Evolutionary conservation across 257 asterid genomes (phyloP).

Genomic region (Linderniella brevidens): DNA sequence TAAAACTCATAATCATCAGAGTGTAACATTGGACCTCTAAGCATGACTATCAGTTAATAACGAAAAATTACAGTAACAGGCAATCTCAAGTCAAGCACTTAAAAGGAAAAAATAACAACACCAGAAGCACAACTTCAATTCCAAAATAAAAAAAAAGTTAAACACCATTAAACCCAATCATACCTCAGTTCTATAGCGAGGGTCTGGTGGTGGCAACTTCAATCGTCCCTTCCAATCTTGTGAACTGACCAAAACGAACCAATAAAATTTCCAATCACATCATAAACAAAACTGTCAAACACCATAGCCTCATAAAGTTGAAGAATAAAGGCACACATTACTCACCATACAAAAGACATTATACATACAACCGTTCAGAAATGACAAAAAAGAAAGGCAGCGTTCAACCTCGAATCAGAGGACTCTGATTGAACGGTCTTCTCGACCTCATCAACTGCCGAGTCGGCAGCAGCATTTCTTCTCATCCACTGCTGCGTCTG

Average conservation of each 20-base stretch:
- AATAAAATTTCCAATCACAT: neutral
- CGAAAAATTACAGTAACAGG: conserved; percentile 6
- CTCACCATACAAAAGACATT: conserved; percentile 1
- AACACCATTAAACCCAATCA: conserved; percentile 6
- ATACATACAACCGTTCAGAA: neutral
- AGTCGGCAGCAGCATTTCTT: conserved; percentile 35
- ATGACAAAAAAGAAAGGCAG: neutral
- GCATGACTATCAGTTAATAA: no score
- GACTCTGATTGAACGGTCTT: conserved; percentile 62
- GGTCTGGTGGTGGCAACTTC: conserved; percentile 55
- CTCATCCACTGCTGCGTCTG: conserved; percentile 70
- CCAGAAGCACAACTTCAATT: neutral
- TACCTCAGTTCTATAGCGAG: conserved; percentile 79
- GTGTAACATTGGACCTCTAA: no score
- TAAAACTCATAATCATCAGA: no score
- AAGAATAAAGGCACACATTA: neutral
- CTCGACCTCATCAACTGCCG: conserved; percentile 45
- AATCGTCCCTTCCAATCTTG: conserved; percentile 76
- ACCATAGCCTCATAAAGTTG: conserved; percentile 6
- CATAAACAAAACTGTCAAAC: neutral
- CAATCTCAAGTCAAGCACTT: neutral
- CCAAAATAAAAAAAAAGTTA: conserved; percentile 2
- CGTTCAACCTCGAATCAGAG: conserved; percentile 37
- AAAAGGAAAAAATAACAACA: conserved; percentile 2
- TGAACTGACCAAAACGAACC: conserved; percentile 27